A percentile compares a stretch with the other conserved stretches of the same genome.
Conservation (phyloP, 306 rosid species). For the Corylus heterophylla region DNA sequence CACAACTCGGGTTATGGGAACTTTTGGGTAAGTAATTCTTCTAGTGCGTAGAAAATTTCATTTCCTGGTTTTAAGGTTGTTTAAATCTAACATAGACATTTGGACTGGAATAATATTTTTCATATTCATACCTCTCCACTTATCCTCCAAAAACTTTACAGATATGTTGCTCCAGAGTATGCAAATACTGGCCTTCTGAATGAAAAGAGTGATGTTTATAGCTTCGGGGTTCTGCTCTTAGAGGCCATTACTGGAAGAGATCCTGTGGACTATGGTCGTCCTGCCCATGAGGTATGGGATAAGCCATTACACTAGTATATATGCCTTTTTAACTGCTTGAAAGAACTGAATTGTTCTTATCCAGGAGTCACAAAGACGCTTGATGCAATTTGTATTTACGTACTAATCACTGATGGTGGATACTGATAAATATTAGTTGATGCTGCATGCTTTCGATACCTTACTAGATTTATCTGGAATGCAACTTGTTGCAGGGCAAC, state of each 20-base stretch:
- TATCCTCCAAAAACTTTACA: constrained; percentile 30
- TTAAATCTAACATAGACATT: constrained; percentile 3
- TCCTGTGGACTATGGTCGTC: constrained; percentile 89
- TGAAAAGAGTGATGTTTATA: constrained; percentile 92
- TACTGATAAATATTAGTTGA: background rate
- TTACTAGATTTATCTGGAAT: background rate
- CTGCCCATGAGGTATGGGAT: constrained; percentile 64
- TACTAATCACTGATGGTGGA: constrained; percentile 1
- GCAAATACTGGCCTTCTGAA: constrained; percentile 90
- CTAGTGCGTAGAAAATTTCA: background rate
- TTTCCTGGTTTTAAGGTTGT: constrained; percentile 17
- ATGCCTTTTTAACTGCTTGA: background rate
- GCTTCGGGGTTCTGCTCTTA: constrained; percentile 84
- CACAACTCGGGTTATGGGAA: constrained; percentile 95
- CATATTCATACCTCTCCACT: background rate
- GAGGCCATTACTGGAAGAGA: constrained; percentile 93
- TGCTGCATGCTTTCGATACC: constrained; percentile 11
- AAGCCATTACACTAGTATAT: constrained; percentile 18
- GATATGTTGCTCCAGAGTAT: constrained; percentile 93
- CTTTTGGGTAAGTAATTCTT: constrained; percentile 72
- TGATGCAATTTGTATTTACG: constrained; percentile 20
- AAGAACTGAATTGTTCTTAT: background rate
- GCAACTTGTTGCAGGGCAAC: background rate
- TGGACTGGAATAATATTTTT: background rate
- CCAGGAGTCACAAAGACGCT: constrained; percentile 12